phyloP scores from a whole-genome alignment of 768 basidiomycete species.

The Thelephora ganbajun region DNA sequence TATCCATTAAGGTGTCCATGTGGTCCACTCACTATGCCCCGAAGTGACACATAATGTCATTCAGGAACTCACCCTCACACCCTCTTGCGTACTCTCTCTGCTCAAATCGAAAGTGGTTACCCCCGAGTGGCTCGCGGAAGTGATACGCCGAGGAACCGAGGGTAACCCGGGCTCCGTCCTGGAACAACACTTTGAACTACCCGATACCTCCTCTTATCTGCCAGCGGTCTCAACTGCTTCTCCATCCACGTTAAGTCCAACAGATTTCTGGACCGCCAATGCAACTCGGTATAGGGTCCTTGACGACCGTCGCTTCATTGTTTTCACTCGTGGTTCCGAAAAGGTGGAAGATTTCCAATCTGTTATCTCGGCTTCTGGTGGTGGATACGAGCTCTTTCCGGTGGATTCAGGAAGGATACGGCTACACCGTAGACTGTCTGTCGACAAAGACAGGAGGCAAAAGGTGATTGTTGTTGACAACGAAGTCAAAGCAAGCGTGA shows the following conservation, averaged over 20 bases:
- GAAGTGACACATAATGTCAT: slow-evolving; percentile 55
- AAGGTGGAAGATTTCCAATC: slow-evolving; percentile 36
- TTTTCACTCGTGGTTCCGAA: slow-evolving; percentile 42
- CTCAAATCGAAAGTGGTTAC: slow-evolving; percentile 47
- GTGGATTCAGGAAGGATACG: slow-evolving; percentile 32
- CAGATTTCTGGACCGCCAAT: slow-evolving; percentile 51
- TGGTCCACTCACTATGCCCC: slow-evolving; percentile 29
- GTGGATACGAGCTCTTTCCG: slow-evolving; percentile 48
- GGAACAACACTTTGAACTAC: slow-evolving; percentile 38
- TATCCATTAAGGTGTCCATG: slow-evolving; percentile 34
- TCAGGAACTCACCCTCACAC: slow-evolving; percentile 32
- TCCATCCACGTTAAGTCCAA: slow-evolving; percentile 28
- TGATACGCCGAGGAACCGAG: slow-evolving; percentile 37
- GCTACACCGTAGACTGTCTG: slow-evolving; percentile 34
- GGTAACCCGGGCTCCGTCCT: slow-evolving; percentile 23
- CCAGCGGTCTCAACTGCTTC: slow-evolving; percentile 43
- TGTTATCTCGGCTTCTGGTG: slow-evolving; percentile 42
- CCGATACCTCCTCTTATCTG: slow-evolving; percentile 38
- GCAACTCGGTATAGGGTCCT: slow-evolving; percentile 48
- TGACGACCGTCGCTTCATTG: slow-evolving; percentile 38
- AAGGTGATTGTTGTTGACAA: slow-evolving; percentile 40
- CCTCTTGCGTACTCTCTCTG: slow-evolving; percentile 42
- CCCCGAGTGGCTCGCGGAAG: slow-evolving; percentile 51
- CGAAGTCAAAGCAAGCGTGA: slow-evolving; percentile 31
- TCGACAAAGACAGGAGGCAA: slow-evolving; percentile 32